Conservation (phyloP, 1,284 basidiomycete species). For the Trichosporon faecale region DNA sequence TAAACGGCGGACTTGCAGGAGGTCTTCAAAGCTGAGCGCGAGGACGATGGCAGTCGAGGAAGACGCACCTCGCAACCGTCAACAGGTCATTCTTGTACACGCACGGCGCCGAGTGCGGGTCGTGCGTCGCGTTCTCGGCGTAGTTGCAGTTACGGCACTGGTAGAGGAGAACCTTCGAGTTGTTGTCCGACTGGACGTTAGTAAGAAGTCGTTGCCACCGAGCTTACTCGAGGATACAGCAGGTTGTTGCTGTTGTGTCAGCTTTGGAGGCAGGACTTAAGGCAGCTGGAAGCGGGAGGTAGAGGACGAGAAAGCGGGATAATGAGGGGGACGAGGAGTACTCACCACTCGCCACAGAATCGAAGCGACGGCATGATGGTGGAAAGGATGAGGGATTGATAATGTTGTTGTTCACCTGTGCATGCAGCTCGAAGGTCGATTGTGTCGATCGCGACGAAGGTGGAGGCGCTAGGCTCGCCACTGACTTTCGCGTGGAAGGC, state of each 20-base stretch:
- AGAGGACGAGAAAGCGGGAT: neutral
- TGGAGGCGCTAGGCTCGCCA: slow-evolving; percentile 4
- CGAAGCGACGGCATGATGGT: slow-evolving; percentile 58
- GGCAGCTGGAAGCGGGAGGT: no score
- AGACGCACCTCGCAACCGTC: slow-evolving; percentile 81
- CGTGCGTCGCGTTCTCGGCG: slow-evolving; percentile 65
- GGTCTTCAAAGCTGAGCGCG: no score
- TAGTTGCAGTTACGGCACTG: slow-evolving; percentile 90
- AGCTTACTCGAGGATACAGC: slow-evolving; percentile 67
- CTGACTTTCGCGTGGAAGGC: neutral
- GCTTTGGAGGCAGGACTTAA: neutral
- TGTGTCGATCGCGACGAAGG: neutral
- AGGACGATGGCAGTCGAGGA: no score
- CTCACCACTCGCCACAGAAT: slow-evolving; percentile 76
- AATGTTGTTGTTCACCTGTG: neutral
- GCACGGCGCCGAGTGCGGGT: slow-evolving; percentile 65
- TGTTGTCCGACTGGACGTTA: slow-evolving; percentile 64
- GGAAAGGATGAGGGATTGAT: neutral
- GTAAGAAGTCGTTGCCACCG: neutral
- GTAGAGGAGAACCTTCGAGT: slow-evolving; percentile 82
- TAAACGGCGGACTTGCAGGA: no score
- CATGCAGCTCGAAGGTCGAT: neutral
- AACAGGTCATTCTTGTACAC: slow-evolving; percentile 93
- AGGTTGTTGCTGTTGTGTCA: slow-evolving; percentile 68
- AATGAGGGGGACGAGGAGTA: neutral